phyloP scores from a whole-genome alignment of 1,139 yeast genomes.

The Kodamaea derodonti region DNA sequence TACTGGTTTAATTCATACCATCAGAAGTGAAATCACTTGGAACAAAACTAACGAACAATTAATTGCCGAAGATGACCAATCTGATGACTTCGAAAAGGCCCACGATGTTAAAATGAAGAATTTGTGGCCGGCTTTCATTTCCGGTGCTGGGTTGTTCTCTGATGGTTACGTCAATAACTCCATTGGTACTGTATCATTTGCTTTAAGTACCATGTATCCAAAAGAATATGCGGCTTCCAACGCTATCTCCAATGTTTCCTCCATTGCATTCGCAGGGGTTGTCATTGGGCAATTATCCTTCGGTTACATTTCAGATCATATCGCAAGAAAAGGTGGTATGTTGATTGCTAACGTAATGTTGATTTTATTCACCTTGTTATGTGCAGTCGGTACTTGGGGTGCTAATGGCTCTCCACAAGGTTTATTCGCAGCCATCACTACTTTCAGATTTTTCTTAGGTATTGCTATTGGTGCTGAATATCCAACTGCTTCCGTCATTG shows the following conservation, averaged over 20 bases:
- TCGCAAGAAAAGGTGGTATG: slow-evolving; percentile 81
- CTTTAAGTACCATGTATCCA: slow-evolving; percentile 64
- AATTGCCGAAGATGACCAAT: slow-evolving; percentile 15
- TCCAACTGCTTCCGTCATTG: slow-evolving; percentile 90
- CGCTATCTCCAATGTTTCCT: slow-evolving; percentile 74
- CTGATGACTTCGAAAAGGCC: slow-evolving; percentile 17
- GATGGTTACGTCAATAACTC: slow-evolving; percentile 90
- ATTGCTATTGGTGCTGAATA: slow-evolving; percentile 87
- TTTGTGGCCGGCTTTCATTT: slow-evolving; percentile 72
- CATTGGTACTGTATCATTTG: slow-evolving; percentile 70
- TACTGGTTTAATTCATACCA: slow-evolving; percentile 36
- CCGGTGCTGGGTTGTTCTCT: slow-evolving; percentile 89
- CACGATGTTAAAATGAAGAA: slow-evolving; percentile 15
- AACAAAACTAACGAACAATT: slow-evolving; percentile 22
- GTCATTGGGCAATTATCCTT: slow-evolving; percentile 81
- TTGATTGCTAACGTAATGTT: slow-evolving; percentile 66
- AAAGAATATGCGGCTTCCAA: slow-evolving; percentile 53
- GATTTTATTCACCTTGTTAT: slow-evolving; percentile 67
- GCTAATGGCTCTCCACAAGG: slow-evolving; percentile 54
- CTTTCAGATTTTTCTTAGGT: slow-evolving; percentile 84
- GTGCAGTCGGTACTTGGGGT: slow-evolving; percentile 77
- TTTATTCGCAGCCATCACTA: slow-evolving; percentile 78
- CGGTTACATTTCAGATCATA: slow-evolving; percentile 75
- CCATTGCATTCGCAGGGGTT: slow-evolving; percentile 91
- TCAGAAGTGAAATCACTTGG: slow-evolving; percentile 36